A percentile compares a stretch with the other conserved stretches of the same genome.
Conservation (phyloP, 2,329 filamentous ascomycete genomes). For the Verticillium longisporum region DNA sequence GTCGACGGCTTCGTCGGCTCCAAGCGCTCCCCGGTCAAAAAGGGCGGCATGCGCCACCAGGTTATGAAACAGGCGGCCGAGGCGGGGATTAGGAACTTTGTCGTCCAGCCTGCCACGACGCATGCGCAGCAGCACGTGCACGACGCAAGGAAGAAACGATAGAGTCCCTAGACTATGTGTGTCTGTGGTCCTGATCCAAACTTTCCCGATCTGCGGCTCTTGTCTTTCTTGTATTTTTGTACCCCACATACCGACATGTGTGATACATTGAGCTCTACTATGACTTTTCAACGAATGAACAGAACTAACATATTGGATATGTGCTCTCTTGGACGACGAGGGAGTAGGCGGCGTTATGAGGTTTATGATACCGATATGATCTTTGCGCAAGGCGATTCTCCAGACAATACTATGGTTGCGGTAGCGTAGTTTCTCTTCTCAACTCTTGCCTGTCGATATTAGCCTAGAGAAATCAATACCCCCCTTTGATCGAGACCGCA, state of each 20-base stretch:
- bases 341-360: too few relatives aligned
- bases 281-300: too few relatives aligned
- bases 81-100: neutral
- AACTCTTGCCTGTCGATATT: neutral
- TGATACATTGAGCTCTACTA: too few relatives aligned
- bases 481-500: neutral
- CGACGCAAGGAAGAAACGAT: neutral
- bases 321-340: too few relatives aligned
- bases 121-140: neutral
- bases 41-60: slow-evolving; percentile 11
- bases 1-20: slow-evolving; percentile 37
- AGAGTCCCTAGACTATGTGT: neutral
- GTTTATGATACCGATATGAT: too few relatives aligned
- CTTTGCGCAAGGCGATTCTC: too few relatives aligned
- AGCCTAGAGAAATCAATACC: neutral
- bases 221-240: neutral
- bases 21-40: slow-evolving; percentile 18
- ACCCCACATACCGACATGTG: neutral
- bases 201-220: neutral
- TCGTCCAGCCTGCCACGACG: slow-evolving; percentile 2
- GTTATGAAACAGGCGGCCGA: slow-evolving; percentile 10
- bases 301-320: too few relatives aligned
- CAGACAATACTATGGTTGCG: neutral
- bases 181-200: neutral
- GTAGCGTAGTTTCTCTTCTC: neutral